These are phyloP conservation scores for Rhizopogon vulgaris DNA, from an alignment of 768 basidiomycete genomes.

Conservation along the genomic window DNA sequence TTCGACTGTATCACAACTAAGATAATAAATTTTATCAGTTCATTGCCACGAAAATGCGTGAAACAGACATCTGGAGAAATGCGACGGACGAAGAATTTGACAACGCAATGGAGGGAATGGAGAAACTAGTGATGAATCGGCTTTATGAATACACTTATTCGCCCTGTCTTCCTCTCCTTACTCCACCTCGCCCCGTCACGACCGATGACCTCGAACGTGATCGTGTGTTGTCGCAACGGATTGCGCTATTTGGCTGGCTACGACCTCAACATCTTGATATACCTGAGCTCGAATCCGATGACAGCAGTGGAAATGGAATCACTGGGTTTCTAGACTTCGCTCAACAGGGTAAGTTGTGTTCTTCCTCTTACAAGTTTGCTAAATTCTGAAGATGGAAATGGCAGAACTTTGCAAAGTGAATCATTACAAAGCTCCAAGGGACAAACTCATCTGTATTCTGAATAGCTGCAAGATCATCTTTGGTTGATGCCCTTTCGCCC, in stretches of 20 bases:
- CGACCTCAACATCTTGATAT: conserved; percentile 86
- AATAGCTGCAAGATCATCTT: conserved; percentile 99
- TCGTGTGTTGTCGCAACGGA: conserved; percentile 83
- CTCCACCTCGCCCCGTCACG: conserved; percentile 72
- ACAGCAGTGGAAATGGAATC: conserved; percentile 13
- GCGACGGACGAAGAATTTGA: conserved; percentile 83
- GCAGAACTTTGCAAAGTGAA: conserved; percentile 93
- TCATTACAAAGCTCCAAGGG: conserved; percentile 97
- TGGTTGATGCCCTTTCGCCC: conserved; percentile 46
- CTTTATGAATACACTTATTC: conserved; percentile 96
- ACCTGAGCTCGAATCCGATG: conserved; percentile 63
- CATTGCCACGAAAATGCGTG: conserved; percentile 83
- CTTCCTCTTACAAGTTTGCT: not conserved
- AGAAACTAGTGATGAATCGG: conserved; percentile 98
- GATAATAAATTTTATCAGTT: conserved; percentile 48
- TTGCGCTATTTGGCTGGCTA: conserved; percentile 88
- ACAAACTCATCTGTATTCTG: conserved; percentile 95
- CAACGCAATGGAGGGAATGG: conserved; percentile 97
- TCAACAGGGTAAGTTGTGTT: conserved; percentile 58
- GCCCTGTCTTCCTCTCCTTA: conserved; percentile 64
- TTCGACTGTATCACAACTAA: not conserved
- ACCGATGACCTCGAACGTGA: conserved; percentile 97
- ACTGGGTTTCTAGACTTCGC: conserved; percentile 87
- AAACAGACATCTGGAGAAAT: conserved; percentile 77
- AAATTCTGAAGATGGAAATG: conserved; percentile 2